Evolutionary conservation across 352 stramenopile genomes (phyloP), one percentile per base, ranked within the genome.

Genomic region (Poterioochromonas sp.): DNA sequence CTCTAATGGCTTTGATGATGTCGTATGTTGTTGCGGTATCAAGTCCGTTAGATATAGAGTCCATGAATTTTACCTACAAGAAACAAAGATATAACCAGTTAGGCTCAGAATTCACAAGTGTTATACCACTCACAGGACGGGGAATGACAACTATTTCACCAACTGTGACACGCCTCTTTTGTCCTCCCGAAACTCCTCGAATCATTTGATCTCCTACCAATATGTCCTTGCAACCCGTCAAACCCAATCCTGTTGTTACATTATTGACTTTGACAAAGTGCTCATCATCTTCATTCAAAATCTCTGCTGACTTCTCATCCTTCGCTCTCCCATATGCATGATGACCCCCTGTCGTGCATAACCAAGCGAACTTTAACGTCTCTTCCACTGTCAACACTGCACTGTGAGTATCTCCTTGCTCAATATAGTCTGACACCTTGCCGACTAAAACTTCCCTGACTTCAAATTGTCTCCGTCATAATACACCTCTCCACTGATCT

Each of bases 11-110:
- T 49, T 86, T 88, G 76, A 90, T 88, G 80, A 98, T 97, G 54
- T 97, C 93, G 79, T 87, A 95, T 0, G 91, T 95, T 32, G 91
- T 94, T 0, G 91, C 88, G 79, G 86, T 88, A 84, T 97, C 92
- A 34, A 97, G 85, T 49, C 93, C 93, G 43, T 91, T 97, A 41
- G 86, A 93, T 77, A 97, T 95, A 83, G 95, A 89, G 79, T 97
- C 93, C 82, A 86, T 89, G 49, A 93, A 86, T 65, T 92, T 86
- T 20, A 96, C 81, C 44, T 53, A n/a, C n/a, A n/a, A n/a, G n/a
- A n/a, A n/a, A n/a, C n/a, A n/a, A n/a, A 97, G 85, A 51, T n/a
- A n/a, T n/a, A n/a, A n/a, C n/a, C 93, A 92, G 47, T 91, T 97
- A 44, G 86, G 92, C 77, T 97, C 95, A 83, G 95, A 89, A 79